Percentiles rank a stretch among this genome's conserved stretches.
phyloP scores from a whole-genome alignment of 164 flowering plant species.

The Liriodendron chinense region DNA sequence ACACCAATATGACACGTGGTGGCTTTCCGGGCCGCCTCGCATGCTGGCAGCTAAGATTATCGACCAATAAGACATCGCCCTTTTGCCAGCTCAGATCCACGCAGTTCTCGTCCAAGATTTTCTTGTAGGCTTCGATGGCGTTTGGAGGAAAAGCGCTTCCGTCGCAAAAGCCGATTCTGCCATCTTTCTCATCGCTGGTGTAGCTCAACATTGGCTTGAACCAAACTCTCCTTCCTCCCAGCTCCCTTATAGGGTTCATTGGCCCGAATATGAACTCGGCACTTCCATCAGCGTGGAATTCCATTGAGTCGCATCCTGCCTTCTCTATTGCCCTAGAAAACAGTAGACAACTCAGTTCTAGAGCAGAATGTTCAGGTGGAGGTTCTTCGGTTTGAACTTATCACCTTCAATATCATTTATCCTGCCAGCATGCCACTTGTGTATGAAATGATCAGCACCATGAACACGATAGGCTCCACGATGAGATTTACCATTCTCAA shows the following conservation, averaged over 20 bases:
- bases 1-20: slow-evolving; percentile 14
- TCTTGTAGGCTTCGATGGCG: not conserved
- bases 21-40: slow-evolving; percentile 14
- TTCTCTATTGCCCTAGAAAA: slow-evolving; percentile 3
- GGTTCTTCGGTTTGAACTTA: too few species aligned
- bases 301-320: not conserved
- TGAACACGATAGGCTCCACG: too few species aligned
- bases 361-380: not conserved
- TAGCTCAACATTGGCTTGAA: slow-evolving; percentile 9
- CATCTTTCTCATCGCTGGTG: not conserved
- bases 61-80: slow-evolving; percentile 12
- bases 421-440: too few species aligned
- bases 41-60: slow-evolving; percentile 10
- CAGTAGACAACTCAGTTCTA: not conserved
- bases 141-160: slow-evolving; percentile 1
- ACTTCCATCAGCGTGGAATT: slow-evolving; percentile 4
- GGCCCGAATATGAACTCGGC: slow-evolving; percentile 12
- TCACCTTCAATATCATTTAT: too few species aligned
- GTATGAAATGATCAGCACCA: too few species aligned
- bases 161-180: not conserved
- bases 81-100: slow-evolving; percentile 12
- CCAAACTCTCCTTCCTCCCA: slow-evolving; percentile 10
- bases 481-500: too few species aligned
- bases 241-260: slow-evolving; percentile 1
- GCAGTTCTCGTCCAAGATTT: slow-evolving; percentile 1